A percentile compares a stretch with the other conserved stretches of the same genome.
These are phyloP conservation scores for Solanum chacoense DNA, from an alignment of 305 asterid species.

Conservation along the genomic window DNA sequence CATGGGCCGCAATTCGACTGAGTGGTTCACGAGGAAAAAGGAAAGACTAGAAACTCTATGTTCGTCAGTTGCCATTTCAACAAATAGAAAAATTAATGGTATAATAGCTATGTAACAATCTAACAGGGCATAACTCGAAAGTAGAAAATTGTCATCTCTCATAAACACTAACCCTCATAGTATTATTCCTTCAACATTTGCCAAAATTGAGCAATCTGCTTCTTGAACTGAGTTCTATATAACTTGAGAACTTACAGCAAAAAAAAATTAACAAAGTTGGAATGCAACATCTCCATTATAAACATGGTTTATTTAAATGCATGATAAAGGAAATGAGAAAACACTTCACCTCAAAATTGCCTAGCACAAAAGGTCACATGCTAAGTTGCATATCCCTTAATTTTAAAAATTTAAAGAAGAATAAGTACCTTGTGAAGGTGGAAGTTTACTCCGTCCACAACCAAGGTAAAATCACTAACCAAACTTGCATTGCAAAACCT, in stretches of 20 bases:
- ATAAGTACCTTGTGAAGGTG: slow-evolving; percentile 88
- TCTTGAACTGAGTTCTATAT: background rate
- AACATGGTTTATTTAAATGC: background rate
- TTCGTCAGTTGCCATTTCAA: background rate
- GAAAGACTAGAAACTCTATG: background rate
- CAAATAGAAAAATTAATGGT: background rate
- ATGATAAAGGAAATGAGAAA: background rate
- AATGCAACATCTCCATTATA: background rate
- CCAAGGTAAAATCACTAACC: slow-evolving; percentile 67
- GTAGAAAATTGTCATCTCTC: background rate
- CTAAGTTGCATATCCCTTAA: background rate
- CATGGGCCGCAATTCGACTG: background rate
- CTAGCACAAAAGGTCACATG: background rate
- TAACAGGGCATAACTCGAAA: background rate
- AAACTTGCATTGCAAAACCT: slow-evolving; percentile 78
- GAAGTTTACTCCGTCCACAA: slow-evolving; percentile 55
- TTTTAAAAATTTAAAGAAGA: slow-evolving; percentile 2
- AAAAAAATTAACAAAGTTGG: background rate
- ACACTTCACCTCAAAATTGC: background rate
- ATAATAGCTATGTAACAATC: background rate
- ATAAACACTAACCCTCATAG: background rate
- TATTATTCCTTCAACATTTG: background rate
- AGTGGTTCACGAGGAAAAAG: background rate
- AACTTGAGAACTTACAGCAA: background rate
- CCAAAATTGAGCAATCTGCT: background rate